These are phyloP conservation scores for Penicillium flavigenum DNA, from an alignment of 495 filamentous ascomycete genomes.

Conservation along the genomic window DNA sequence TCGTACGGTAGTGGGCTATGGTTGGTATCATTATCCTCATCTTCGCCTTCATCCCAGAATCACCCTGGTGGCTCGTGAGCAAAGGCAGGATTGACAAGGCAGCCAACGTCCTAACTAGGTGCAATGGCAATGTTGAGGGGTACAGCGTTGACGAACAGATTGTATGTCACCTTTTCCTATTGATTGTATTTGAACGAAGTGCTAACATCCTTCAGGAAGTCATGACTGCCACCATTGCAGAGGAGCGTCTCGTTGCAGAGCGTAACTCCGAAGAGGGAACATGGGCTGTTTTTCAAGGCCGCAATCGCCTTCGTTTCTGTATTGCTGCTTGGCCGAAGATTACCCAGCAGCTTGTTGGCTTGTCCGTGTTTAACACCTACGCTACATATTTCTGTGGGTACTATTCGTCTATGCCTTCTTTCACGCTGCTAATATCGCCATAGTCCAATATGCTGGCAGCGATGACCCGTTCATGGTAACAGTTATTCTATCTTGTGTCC, in stretches of 20 bases:
- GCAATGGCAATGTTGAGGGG: constrained; percentile 31
- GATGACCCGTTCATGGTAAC: constrained; percentile 44
- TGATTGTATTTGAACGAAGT: background rate
- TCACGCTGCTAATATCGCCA: background rate
- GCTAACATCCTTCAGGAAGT: constrained; percentile 19
- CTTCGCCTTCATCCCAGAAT: constrained; percentile 35
- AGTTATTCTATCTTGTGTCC: constrained; percentile 42
- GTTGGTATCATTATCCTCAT: constrained; percentile 32
- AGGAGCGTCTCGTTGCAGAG: constrained; percentile 34
- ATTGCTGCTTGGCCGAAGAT: constrained; percentile 46
- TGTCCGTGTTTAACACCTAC: constrained; percentile 43
- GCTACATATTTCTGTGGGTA: constrained; percentile 44
- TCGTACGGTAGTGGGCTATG: constrained; percentile 33
- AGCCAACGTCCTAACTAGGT: constrained; percentile 23
- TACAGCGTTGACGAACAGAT: constrained; percentile 22
- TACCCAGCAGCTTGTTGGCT: constrained; percentile 43
- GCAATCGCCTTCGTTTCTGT: constrained; percentile 39
- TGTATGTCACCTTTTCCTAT: background rate
- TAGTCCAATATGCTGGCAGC: constrained; percentile 43
- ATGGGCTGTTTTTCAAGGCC: constrained; percentile 39
- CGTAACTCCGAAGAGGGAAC: constrained; percentile 27
- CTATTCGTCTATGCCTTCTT: background rate
- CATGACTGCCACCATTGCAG: constrained; percentile 32
- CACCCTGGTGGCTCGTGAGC: constrained; percentile 39
- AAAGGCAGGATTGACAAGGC: constrained; percentile 40